phyloP scores from a whole-genome alignment of 2,329 filamentous ascomycete species.

The Diplodia mutila region DNA sequence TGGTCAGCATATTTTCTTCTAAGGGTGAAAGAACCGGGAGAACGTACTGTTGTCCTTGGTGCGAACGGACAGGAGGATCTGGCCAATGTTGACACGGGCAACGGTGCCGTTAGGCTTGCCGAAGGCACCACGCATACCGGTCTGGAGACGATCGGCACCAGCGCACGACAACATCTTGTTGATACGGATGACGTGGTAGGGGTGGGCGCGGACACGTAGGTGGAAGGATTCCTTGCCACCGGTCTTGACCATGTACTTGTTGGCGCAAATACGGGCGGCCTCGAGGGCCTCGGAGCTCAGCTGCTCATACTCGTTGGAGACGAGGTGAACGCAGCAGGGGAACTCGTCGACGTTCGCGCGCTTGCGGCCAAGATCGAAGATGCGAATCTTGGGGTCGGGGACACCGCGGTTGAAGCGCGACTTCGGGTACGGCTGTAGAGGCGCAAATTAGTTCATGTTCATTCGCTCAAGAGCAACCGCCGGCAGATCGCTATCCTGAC shows the following conservation, averaged over 20 bases:
- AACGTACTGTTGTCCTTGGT: constrained; percentile 76
- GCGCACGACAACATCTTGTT: constrained; percentile 99
- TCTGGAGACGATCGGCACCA: constrained; percentile 99
- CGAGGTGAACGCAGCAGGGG: constrained; percentile 95
- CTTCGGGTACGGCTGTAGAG: constrained; percentile 88
- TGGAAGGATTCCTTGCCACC: constrained; percentile 74
- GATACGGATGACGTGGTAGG: constrained; percentile 99
- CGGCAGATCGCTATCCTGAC: not conserved
- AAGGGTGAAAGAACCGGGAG: too few species aligned
- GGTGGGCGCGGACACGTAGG: constrained; percentile 82
- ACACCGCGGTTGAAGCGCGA: constrained; percentile 99
- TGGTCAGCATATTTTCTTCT: not conserved
- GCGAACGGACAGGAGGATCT: constrained; percentile 96
- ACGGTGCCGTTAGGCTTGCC: constrained; percentile 99
- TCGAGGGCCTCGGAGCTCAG: constrained; percentile 99
- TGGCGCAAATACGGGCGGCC: constrained; percentile 99
- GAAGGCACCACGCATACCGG: constrained; percentile 99
- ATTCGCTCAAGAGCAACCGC: not conserved
- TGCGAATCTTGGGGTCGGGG: constrained; percentile 78
- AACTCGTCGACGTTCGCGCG: constrained; percentile 98
- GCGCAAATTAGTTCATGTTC: constrained; percentile 19
- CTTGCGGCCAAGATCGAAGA: constrained; percentile 99
- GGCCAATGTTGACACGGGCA: constrained; percentile 99
- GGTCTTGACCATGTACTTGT: constrained; percentile 84
- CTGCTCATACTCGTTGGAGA: constrained; percentile 99